phyloP scores from a whole-genome alignment of 306 rosid genomes.

The Hylodesmum podocarpum region DNA sequence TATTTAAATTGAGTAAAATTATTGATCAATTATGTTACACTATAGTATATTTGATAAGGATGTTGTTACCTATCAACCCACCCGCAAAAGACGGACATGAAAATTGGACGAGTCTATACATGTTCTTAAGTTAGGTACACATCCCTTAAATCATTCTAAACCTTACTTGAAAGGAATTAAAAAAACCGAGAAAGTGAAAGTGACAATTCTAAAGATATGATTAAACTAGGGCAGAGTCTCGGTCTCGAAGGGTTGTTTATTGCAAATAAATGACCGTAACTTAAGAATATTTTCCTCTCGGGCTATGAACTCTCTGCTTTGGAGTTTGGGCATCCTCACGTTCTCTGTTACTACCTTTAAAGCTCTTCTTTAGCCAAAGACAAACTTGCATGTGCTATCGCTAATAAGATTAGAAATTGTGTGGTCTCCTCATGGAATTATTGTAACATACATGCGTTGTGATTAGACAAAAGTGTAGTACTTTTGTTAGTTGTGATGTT shows the following conservation, averaged over 20 bases:
- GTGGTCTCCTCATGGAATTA: conserved; percentile 15
- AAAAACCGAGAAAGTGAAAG: neutral
- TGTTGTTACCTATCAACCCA: conserved; percentile 28
- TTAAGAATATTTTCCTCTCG: neutral
- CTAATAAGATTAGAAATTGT: neutral
- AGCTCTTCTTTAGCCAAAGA: neutral
- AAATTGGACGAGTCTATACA: neutral
- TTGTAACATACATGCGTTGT: conserved; percentile 11
- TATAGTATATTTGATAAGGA: neutral
- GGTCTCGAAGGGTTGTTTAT: neutral
- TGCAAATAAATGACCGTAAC: neutral
- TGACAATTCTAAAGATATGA: neutral
- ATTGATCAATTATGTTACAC: too few relatives aligned
- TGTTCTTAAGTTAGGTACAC: conserved; percentile 25
- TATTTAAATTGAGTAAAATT: too few relatives aligned
- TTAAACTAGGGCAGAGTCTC: neutral
- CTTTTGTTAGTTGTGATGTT: neutral
- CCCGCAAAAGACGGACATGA: neutral
- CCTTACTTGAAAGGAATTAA: neutral
- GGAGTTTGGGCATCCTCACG: neutral
- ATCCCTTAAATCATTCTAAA: neutral
- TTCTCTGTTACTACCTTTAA: neutral
- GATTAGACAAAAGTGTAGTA: neutral
- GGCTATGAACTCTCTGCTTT: neutral
- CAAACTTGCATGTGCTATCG: neutral